These are phyloP conservation scores for Apiospora rasikravindrae DNA, from an alignment of 2,329 filamentous ascomycete genomes.

Conservation along the genomic window DNA sequence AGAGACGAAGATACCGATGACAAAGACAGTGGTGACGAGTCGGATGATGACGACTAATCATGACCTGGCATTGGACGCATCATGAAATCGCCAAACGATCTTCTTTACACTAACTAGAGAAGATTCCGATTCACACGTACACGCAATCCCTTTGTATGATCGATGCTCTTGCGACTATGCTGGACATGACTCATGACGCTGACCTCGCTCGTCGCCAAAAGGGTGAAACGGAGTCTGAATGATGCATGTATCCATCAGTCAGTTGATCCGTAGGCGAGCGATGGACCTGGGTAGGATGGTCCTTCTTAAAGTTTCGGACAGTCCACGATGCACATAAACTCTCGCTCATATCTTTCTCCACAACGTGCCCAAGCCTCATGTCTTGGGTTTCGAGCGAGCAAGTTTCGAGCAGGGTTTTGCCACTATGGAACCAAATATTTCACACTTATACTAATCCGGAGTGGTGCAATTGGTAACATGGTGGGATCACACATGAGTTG, in stretches of 20 bases:
- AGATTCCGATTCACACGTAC: neutral
- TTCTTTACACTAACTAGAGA: neutral
- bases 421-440: too few species aligned
- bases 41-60: neutral
- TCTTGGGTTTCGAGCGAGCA: too few species aligned
- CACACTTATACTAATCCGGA: too few species aligned
- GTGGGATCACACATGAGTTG: neutral
- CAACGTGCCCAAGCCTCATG: too few species aligned
- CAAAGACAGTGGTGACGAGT: slow-evolving; percentile 24
- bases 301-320: neutral
- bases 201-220: neutral
- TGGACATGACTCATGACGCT: neutral
- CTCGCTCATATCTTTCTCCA: neutral
- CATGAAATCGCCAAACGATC: neutral
- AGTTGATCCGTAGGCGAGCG: too few species aligned
- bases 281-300: neutral
- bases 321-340: neutral
- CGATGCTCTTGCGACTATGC: neutral
- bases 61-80: neutral
- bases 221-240: neutral
- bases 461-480: too few species aligned
- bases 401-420: neutral
- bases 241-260: too few species aligned
- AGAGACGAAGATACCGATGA: slow-evolving; percentile 29
- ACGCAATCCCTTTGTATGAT: neutral